These are phyloP conservation scores for Metschnikowia aberdeeniae DNA, from an alignment of 805 yeast species.

Conservation along the genomic window DNA sequence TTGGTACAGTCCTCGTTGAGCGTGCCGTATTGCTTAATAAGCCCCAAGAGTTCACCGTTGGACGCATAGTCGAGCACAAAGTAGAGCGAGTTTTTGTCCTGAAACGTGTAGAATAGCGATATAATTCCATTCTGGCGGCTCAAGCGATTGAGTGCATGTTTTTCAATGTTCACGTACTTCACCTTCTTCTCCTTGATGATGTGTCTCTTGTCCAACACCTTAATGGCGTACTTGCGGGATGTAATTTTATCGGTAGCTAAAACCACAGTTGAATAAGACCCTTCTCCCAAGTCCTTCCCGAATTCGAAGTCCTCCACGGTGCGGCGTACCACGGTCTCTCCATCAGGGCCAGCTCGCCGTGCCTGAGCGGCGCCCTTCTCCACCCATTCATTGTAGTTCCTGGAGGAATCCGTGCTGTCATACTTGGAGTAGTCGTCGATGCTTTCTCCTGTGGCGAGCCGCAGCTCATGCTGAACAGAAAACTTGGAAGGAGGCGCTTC, in stretches of 20 bases:
- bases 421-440: conserved; percentile 13
- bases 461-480: conserved; percentile 1
- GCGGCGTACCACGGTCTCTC: conserved; percentile 28
- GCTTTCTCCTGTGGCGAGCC: conserved; percentile 7
- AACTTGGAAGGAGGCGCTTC: conserved; percentile 1
- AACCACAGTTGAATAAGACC: conserved; percentile 44
- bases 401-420: conserved; percentile 3
- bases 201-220: conserved; percentile 71
- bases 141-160: conserved; percentile 69
- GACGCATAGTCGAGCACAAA: conserved; percentile 77
- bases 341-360: conserved; percentile 8
- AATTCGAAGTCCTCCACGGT: conserved; percentile 39
- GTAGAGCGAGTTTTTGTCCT: conserved; percentile 68
- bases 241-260: conserved; percentile 48
- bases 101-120: conserved; percentile 72
- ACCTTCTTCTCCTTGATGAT: conserved; percentile 79
- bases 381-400: conserved; percentile 26
- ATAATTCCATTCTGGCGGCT: conserved; percentile 60
- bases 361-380: conserved; percentile 33
- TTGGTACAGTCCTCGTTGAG: conserved; percentile 64
- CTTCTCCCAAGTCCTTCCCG: conserved; percentile 42
- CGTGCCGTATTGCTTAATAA: conserved; percentile 67
- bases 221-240: conserved; percentile 65
- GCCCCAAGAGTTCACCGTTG: conserved; percentile 67
- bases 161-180: conserved; percentile 79